phyloP scores from a whole-genome alignment of 1,284 basidiomycete species.

The Cryptococcus sp. region DNA sequence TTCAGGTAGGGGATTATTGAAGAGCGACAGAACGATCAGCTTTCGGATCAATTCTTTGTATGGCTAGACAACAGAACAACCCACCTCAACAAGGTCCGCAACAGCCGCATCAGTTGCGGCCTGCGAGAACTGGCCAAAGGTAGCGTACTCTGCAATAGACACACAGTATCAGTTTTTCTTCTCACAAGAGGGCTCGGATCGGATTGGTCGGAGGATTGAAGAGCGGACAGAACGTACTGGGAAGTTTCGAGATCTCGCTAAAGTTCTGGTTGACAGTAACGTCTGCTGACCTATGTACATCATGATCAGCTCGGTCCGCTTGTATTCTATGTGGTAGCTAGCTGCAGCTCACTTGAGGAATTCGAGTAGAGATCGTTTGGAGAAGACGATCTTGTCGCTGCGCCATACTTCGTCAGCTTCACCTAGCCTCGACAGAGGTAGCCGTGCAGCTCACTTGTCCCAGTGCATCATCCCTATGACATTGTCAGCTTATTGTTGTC shows the following conservation, averaged over 20 bases:
- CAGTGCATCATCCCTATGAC: conserved; percentile 50
- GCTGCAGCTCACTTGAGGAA: conserved; percentile 46
- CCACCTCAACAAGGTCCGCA: conserved; percentile 51
- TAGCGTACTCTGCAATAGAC: conserved; percentile 48
- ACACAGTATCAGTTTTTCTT: conserved; percentile 2
- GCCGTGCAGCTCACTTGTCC: conserved; percentile 42
- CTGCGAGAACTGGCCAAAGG: conserved; percentile 50
- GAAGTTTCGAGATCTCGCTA: conserved; percentile 50
- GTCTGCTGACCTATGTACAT: conserved; percentile 39
- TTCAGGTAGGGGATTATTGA: conserved; percentile 1
- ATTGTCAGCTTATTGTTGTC: neutral
- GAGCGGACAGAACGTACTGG: conserved; percentile 34
- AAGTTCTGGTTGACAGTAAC: conserved; percentile 52
- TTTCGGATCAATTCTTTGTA: neutral
- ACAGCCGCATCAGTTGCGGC: conserved; percentile 52
- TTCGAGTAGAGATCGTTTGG: conserved; percentile 52
- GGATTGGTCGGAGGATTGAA: no score
- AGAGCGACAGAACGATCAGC: neutral
- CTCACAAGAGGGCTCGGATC: no score
- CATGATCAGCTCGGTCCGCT: conserved; percentile 1
- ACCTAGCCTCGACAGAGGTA: neutral
- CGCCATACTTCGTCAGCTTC: neutral
- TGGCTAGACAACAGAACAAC: conserved; percentile 1
- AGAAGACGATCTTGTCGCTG: conserved; percentile 54
- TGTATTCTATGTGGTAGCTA: conserved; percentile 5